Evolutionary conservation across 2,329 filamentous ascomycete species (phyloP), one percentile per base, ranked within the genome.

Genomic region (Fusarium veterinarium): DNA sequence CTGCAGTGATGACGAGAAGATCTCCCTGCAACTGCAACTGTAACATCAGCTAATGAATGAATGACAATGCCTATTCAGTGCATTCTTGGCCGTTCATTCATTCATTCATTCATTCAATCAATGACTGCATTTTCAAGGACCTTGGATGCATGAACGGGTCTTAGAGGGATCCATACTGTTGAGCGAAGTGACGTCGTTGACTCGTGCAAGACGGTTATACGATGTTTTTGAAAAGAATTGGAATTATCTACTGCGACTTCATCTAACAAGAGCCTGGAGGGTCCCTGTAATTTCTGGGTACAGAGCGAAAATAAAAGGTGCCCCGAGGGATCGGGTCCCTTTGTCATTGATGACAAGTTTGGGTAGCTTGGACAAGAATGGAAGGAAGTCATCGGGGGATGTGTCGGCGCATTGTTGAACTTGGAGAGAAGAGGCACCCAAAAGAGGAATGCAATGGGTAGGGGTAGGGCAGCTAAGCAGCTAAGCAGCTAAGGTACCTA

Each of bases 181-280:
- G 63, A 67, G 46, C 64, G 55, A 56, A 59, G 69, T 71, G 69
- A 71, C 69, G 68, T 71, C 63, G 69, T 72, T 64, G 68, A 67
- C 66, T 67, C 56, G 46, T 38, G 63, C 41, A 53, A 30, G 40
- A 37, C 38, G 45, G 46, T 52, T 40, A 38, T 37, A 66, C 40
- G 53, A 59, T 48, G 60, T 57, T 48, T 25, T 23, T 28, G 17
- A 23, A 23, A 28, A 40, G 23, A 53, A 20, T 28, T 52, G 31
- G 23, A 28, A 52, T 17, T 40, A 9, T 40, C 35, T 53, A 28
- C 49, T 53, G 49, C 25, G 10, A 53, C 49, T 40, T 40, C 23
- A 40, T 38, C 23, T 40, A 40, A 28, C 33, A 40, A 38, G 33
- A 53, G 23, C 49, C 49, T 53, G 33, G 33, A 40, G 49, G 23